phyloP scores from a whole-genome alignment of 176 grass and related monocot genomes.

The Eremochloa ophiuroides region DNA sequence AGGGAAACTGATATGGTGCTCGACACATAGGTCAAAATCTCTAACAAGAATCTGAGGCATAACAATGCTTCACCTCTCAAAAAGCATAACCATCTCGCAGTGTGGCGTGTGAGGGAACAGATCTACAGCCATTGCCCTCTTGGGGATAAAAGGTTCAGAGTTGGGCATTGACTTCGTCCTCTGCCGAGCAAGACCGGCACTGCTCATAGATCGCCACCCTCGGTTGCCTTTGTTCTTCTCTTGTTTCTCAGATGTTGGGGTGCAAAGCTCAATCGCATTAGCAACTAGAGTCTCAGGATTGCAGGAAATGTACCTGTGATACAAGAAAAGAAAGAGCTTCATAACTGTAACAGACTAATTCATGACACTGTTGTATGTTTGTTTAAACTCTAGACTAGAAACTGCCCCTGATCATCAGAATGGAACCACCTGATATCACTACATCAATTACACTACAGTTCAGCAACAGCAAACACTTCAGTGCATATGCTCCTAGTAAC shows the following conservation, averaged over 20 bases:
- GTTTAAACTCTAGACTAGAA: neutral
- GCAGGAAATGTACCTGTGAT: slow-evolving; percentile 89
- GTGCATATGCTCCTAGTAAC: neutral
- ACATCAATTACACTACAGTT: neutral
- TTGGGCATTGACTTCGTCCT: slow-evolving; percentile 87
- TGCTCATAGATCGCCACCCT: slow-evolving; percentile 77
- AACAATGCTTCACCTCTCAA: slow-evolving; percentile 52
- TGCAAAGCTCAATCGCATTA: slow-evolving; percentile 94
- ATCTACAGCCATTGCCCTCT: slow-evolving; percentile 89
- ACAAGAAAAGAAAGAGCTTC: neutral
- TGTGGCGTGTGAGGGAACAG: slow-evolving; percentile 87
- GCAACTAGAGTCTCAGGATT: slow-evolving; percentile 87
- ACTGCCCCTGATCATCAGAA: neutral
- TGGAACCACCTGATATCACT: neutral
- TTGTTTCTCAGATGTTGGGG: slow-evolving; percentile 61
- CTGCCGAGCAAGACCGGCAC: slow-evolving; percentile 67
- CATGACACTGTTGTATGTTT: neutral
- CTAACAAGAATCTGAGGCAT: neutral
- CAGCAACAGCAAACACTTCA: neutral
- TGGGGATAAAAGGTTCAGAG: slow-evolving; percentile 73
- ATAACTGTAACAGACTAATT: neutral
- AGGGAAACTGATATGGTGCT: slow-evolving; percentile 8
- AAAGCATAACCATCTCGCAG: slow-evolving; percentile 96
- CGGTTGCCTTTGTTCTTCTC: slow-evolving; percentile 77
- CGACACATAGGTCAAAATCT: neutral